Evolutionary conservation across 768 basidiomycete genomes (phyloP), one percentile per base, ranked within the genome.

Genomic region (Lactarius pseudohatsudake): DNA sequence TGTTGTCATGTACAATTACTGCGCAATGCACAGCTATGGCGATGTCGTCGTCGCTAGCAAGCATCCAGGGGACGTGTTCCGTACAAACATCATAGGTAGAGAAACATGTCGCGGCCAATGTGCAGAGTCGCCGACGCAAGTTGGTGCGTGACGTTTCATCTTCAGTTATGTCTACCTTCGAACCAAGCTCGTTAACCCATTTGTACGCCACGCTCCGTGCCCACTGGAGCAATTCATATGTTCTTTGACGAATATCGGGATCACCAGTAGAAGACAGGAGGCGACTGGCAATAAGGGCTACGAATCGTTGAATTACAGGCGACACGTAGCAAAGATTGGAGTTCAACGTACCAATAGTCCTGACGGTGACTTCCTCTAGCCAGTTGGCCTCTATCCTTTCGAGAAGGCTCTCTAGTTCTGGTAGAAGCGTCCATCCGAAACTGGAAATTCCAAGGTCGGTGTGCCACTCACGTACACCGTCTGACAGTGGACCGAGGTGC

Each of bases 311-410:
- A 34, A 22, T 4, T 20, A n/a, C 3, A 20, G 30, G 30, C 30
- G 4, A 13, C 15, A 3, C 2, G 36, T 34, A 34, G n/a, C 15
- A 4, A n/a, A 36, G 20, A 22, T 18, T 22, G 26, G 10, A 32
- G 20, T 38, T n/a, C 20, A 13, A 38, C 34, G 3, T 15, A 57
- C 57, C 34, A 22, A 57, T 57, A 20, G 57, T 57, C 34, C 57
- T 57, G 13, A 57, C 20, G n/a, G 32, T 57, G 18, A 61, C 45
- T 30, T 50, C 59, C 45, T 61, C 26, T 34, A 75, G 69, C 82
- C 83, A 84, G 64, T 80, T 84, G 3, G 65, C 75, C 65, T 76
- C 72, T 15, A 84, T 69, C 32, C 73, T 74, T 36, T 32, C 59
- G 26, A 82, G 55, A 4, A 81, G 71, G n/a, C 69, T 64, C 22